Percentiles rank a stretch among this genome's conserved stretches.
These are phyloP conservation scores for Rhytidiadelphus loreus DNA, from an alignment of 225 moss, liverwort and hornwort genomes.

Conservation along the genomic window DNA sequence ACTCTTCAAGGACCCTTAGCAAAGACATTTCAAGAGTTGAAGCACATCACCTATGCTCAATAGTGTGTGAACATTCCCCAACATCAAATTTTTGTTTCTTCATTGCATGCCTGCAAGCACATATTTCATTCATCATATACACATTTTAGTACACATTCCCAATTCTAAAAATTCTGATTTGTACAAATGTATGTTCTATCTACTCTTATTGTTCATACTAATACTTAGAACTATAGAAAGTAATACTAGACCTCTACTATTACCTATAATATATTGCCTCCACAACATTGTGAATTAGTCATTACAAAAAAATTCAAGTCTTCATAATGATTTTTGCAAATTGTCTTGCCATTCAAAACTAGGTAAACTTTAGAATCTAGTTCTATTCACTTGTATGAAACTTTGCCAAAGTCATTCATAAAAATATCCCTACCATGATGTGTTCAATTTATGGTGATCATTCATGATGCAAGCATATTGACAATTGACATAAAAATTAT, in stretches of 20 bases:
- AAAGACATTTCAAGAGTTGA: background rate
- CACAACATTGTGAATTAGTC: rapidly evolving
- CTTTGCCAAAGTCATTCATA: background rate
- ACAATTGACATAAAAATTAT: background rate
- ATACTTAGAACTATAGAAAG: background rate
- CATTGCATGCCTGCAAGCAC: background rate
- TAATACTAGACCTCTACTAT: too few species aligned
- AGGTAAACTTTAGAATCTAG: background rate
- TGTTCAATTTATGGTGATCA: rapidly evolving
- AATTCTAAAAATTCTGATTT: background rate
- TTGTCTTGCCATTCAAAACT: background rate
- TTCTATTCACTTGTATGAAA: background rate
- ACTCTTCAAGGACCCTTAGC: too few species aligned
- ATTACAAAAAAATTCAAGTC: background rate
- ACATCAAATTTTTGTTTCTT: background rate
- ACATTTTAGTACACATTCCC: background rate
- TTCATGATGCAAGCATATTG: background rate
- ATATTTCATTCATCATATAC: background rate
- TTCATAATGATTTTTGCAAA: rapidly evolving
- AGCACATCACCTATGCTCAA: background rate
- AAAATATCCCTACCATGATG: background rate
- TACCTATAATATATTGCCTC: too few species aligned
- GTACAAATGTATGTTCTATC: background rate
- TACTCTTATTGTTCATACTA: background rate
- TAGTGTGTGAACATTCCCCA: background rate